These are phyloP conservation scores for Allodekkera sacchari DNA, from an alignment of 805 yeast species.

Conservation along the genomic window DNA sequence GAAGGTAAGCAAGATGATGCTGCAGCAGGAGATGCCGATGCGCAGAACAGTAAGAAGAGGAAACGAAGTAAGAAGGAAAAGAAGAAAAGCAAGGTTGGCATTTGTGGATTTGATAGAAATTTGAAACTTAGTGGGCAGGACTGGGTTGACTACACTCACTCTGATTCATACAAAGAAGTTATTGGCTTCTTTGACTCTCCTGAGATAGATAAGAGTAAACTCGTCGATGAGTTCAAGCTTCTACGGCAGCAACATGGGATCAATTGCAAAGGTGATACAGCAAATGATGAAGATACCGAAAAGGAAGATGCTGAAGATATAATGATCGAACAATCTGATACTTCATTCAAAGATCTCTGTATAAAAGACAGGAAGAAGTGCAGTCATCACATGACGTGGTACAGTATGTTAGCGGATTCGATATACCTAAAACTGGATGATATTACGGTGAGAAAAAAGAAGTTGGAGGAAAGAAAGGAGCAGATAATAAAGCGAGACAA, in stretches of 20 bases:
- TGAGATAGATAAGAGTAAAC: constrained; percentile 6
- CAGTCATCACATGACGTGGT: constrained; percentile 35
- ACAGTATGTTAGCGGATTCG: constrained; percentile 24
- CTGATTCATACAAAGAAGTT: constrained; percentile 8
- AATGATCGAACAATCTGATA: constrained; percentile 3
- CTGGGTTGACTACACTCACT: constrained; percentile 15
- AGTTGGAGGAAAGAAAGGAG: constrained; percentile 19
- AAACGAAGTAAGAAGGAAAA: constrained; percentile 14
- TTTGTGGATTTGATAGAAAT: constrained; percentile 42
- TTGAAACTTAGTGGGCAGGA: constrained; percentile 11
- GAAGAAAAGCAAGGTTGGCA: constrained; percentile 32
- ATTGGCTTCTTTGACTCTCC: constrained; percentile 4
- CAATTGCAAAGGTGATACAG: background rate
- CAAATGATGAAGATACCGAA: constrained; percentile 1
- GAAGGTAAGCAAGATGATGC: constrained; percentile 5
- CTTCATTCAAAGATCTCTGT: constrained; percentile 29
- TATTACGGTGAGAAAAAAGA: constrained; percentile 9
- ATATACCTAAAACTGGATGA: constrained; percentile 27
- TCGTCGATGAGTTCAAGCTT: constrained; percentile 10
- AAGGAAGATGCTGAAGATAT: constrained; percentile 8
- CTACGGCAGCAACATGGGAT: too few relatives aligned
- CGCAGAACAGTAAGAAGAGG: constrained; percentile 7
- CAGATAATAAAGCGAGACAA: constrained; percentile 27
- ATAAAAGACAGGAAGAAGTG: constrained; percentile 49
- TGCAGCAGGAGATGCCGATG: constrained; percentile 4